Base-by-base conservation (phyloP, 495 filamentous ascomycete genomes). In the Talaromyces borbonicus region DNA sequence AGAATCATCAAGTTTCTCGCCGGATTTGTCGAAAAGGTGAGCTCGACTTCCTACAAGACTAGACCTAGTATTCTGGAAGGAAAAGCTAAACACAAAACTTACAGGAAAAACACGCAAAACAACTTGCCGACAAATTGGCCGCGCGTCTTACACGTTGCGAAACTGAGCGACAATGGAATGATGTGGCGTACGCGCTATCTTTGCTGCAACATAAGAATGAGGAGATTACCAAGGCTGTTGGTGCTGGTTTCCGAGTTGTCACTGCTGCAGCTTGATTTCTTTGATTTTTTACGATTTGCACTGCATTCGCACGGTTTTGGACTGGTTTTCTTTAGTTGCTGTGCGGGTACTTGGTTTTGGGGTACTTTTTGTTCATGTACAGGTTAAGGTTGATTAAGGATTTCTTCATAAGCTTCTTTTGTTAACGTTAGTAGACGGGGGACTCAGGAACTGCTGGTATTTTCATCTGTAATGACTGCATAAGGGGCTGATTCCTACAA, bases 41-140 rank as follows among this genome's bases (percentile, higher is more conserved):
- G 67, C 54, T 20, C 52, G 35, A 37, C 14, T 2, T 8, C 4
- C 25, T 24, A 41, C 27, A 33, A n/a, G n/a, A n/a, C n/a, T n/a
- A n/a, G n/a, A 30, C 19, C 14, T 33, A 20, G 23, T 39, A 48
- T 22, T 31, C 24, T 31, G 16, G 5, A 19, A 18, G 15, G 12
- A 35, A 5, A 23, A 15, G 18, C 24, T 16, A 43, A 12, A 18
- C 49, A 24, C 31, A 27, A 44, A 9, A 8, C 44, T 16, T 44
- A 32, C 47, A 95, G 89, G 93, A 99, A 61, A 97, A 95, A 69
- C 92, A 99, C 61, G 90, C 93, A 32, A 94, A 93, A 52, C 90
- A 97, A 62, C 77, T 99, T 8, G 82, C 93, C 0, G 82, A 89
- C 43, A 99, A 99, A 60, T 71, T 99, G 7, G 90, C 93, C 1